Percentiles rank a stretch among this genome's conserved stretches.
phyloP scores from a whole-genome alignment of 2,329 filamentous ascomycete genomes.

The Penicillium nordicum region DNA sequence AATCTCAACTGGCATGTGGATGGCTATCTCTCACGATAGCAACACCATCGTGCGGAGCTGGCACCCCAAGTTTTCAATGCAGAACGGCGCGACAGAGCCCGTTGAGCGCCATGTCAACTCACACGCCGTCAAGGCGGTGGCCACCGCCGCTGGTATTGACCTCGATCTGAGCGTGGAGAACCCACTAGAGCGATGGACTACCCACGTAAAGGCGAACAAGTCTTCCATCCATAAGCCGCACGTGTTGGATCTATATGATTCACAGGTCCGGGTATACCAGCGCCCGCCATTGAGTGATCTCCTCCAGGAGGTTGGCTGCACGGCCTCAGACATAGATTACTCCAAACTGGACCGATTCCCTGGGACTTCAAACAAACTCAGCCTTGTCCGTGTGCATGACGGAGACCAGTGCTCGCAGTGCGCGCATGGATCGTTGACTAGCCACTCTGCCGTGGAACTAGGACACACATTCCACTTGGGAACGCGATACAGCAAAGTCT shows the following conservation, averaged over 20 bases:
- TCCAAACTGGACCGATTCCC: conserved; percentile 39
- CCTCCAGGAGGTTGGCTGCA: conserved; percentile 27
- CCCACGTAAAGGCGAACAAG: conserved; percentile 31
- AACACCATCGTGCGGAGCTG: conserved; percentile 67
- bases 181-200: conserved; percentile 52
- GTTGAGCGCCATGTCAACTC: conserved; percentile 50
- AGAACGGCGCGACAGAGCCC: conserved; percentile 29
- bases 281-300: conserved; percentile 40
- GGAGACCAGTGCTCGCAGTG: conserved; percentile 76
- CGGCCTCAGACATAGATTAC: conserved; percentile 33
- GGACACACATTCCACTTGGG: conserved; percentile 95
- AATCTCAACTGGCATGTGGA: conserved; percentile 41
- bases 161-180: conserved; percentile 70
- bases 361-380: conserved; percentile 47
- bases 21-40: conserved; percentile 53
- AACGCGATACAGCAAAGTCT: conserved; percentile 75
- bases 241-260: conserved; percentile 42
- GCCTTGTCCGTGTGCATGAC: conserved; percentile 62
- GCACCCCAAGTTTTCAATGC: conserved; percentile 53
- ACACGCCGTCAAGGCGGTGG: conserved; percentile 61
- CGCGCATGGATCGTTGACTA: conserved; percentile 56
- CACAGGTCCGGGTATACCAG: conserved; percentile 39
- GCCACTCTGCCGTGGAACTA: conserved; percentile 77
- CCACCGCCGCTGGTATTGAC: conserved; percentile 53
- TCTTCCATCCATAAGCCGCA: conserved; percentile 28